Percentiles rank a stretch among this genome's conserved stretches.
Conservation (phyloP, 2,329 filamentous ascomycete species). For the Aspergillus sp. region DNA sequence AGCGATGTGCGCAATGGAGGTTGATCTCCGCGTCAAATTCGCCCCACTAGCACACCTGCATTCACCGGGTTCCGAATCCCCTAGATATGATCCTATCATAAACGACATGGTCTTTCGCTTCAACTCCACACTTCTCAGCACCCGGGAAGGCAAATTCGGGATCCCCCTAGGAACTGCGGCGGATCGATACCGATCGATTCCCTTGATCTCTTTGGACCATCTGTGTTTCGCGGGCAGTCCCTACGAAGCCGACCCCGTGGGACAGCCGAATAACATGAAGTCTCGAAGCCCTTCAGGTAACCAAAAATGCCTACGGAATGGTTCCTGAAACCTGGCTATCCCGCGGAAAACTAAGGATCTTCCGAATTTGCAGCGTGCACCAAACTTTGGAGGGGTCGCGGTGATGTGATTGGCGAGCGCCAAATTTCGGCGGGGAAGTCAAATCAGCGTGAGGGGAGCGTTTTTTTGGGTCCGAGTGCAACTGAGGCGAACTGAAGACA, state of each 20-base stretch:
- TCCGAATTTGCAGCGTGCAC: conserved; percentile 3
- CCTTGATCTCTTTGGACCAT: background rate
- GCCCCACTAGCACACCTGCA: background rate
- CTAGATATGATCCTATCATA: no score
- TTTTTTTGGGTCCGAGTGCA: background rate
- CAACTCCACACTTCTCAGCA: background rate
- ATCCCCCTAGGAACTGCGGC: background rate
- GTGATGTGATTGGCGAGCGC: conserved; percentile 4
- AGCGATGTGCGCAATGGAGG: background rate
- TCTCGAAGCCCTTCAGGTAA: background rate
- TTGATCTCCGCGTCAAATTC: background rate
- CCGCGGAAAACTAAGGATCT: conserved; percentile 11
- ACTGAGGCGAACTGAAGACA: background rate
- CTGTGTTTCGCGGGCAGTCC: background rate
- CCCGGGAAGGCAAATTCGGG: background rate
- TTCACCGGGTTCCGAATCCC: background rate
- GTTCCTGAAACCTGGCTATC: conserved; percentile 2
- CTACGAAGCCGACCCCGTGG: background rate
- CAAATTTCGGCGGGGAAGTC: background rate
- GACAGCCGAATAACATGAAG: background rate
- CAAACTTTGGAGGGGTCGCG: conserved; percentile 6
- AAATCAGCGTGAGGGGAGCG: background rate
- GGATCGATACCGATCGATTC: background rate
- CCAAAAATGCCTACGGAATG: background rate
- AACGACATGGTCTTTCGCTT: background rate